These are phyloP conservation scores for Metschnikowia peoriensis DNA, from an alignment of 805 yeast genomes.

Conservation along the genomic window DNA sequence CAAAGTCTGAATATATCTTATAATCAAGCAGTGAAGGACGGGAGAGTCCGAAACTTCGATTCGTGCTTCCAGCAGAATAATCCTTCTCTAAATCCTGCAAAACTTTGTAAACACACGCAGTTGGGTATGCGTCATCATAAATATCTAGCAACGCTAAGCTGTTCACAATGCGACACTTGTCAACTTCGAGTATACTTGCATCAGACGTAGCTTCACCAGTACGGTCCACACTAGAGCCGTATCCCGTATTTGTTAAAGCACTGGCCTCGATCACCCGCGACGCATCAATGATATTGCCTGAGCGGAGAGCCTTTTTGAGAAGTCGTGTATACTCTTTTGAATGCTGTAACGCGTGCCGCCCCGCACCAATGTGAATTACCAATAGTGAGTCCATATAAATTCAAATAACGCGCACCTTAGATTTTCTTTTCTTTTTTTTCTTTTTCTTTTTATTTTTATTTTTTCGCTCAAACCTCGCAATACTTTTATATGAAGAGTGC, in stretches of 20 bases:
- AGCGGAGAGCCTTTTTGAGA: constrained; percentile 25
- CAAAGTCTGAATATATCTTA: not conserved
- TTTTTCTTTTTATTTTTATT: not conserved
- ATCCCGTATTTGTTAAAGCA: constrained; percentile 48
- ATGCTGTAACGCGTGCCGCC: constrained; percentile 34
- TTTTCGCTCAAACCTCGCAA: not conserved
- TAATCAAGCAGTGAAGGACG: constrained; percentile 29
- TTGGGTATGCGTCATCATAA: constrained; percentile 6
- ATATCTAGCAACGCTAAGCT: constrained; percentile 19
- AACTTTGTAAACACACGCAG: constrained; percentile 17
- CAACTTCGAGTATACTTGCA: constrained; percentile 31
- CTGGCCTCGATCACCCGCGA: constrained; percentile 34
- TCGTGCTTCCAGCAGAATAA: constrained; percentile 14
- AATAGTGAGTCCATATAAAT: constrained; percentile 1
- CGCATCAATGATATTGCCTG: constrained; percentile 12
- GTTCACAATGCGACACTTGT: constrained; percentile 6
- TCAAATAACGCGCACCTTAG: no score
- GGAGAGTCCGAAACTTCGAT: constrained; percentile 29
- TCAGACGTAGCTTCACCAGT: constrained; percentile 46
- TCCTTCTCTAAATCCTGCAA: constrained; percentile 24
- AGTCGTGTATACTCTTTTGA: constrained; percentile 24
- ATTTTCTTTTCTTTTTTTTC: not conserved
- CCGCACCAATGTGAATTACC: constrained; percentile 54
- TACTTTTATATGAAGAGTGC: not conserved
- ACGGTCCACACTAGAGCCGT: constrained; percentile 43